Conservation (phyloP, 2,329 filamentous ascomycete species). For the Botrytis medusae region DNA sequence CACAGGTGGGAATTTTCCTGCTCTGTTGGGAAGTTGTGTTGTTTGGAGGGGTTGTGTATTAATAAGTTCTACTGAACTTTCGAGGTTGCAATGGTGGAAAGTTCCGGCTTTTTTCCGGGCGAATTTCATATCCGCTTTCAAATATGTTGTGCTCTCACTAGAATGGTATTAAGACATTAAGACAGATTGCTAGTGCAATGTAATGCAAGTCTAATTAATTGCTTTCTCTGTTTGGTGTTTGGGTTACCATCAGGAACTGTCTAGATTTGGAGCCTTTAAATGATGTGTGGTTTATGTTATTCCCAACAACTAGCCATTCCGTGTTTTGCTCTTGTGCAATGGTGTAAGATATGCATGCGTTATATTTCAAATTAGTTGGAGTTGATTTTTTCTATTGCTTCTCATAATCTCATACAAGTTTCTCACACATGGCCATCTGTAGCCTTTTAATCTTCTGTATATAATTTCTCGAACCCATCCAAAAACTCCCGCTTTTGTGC, state of each 20-base stretch:
- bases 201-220: conserved; percentile 8
- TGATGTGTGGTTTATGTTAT: neutral
- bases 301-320: neutral
- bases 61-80: conserved; percentile 2
- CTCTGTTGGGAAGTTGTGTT: conserved; percentile 6
- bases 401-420: neutral
- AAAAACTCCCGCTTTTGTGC: conserved; percentile 20
- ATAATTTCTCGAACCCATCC: neutral
- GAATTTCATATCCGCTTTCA: neutral
- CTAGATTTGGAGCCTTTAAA: neutral
- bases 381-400: conserved; percentile 6
- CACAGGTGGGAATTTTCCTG: conserved; percentile 4
- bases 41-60: conserved; percentile 21
- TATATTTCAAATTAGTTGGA: neutral
- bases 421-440: neutral
- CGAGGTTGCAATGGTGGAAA: conserved; percentile 16
- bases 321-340: neutral
- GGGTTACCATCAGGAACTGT: neutral
- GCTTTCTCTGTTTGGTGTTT: neutral
- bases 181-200: conserved; percentile 3
- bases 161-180: neutral
- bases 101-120: conserved; percentile 8
- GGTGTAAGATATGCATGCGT: neutral
- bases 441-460: neutral
- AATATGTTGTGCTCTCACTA: neutral